These are phyloP conservation scores for Purpureocillium takamizusanense DNA, from an alignment of 2,329 filamentous ascomycete species.

Conservation along the genomic window DNA sequence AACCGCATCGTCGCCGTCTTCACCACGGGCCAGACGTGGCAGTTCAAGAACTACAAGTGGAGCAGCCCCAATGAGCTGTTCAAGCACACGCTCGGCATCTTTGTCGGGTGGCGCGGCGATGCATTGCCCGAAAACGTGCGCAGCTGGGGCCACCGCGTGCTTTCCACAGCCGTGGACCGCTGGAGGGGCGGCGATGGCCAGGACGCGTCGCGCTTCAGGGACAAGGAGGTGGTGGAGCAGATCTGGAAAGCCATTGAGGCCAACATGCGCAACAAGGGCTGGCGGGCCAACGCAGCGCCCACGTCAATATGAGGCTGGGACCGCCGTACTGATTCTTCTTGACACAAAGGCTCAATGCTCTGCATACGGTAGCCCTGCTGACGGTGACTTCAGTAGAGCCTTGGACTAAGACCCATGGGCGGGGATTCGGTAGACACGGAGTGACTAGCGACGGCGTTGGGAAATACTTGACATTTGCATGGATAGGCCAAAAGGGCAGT, in stretches of 20 bases:
- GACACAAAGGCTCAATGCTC: not conserved
- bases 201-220: constrained; percentile 62
- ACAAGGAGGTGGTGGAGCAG: constrained; percentile 84
- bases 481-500: too few species aligned
- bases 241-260: constrained; percentile 87
- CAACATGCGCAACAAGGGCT: constrained; percentile 79
- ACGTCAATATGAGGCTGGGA: constrained; percentile 31
- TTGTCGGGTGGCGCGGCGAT: constrained; percentile 86
- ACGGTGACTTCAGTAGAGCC: too few species aligned
- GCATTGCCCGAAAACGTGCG: constrained; percentile 67
- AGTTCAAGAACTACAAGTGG: constrained; percentile 99
- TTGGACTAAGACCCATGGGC: too few species aligned
- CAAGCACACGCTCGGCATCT: constrained; percentile 76
- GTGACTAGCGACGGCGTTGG: constrained; percentile 8
- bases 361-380: too few species aligned
- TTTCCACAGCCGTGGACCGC: constrained; percentile 74
- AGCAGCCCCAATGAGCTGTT: constrained; percentile 82
- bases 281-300: constrained; percentile 64
- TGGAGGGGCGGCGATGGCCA: constrained; percentile 52
- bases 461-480: not conserved
- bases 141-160: constrained; percentile 77
- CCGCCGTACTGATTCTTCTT: not conserved
- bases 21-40: constrained; percentile 95
- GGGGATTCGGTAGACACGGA: constrained; percentile 7
- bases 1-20: constrained; percentile 90